A percentile compares a stretch with the other conserved stretches of the same genome.
phyloP scores from a whole-genome alignment of 441 rosid genomes.

The Gossypium trilobum region DNA sequence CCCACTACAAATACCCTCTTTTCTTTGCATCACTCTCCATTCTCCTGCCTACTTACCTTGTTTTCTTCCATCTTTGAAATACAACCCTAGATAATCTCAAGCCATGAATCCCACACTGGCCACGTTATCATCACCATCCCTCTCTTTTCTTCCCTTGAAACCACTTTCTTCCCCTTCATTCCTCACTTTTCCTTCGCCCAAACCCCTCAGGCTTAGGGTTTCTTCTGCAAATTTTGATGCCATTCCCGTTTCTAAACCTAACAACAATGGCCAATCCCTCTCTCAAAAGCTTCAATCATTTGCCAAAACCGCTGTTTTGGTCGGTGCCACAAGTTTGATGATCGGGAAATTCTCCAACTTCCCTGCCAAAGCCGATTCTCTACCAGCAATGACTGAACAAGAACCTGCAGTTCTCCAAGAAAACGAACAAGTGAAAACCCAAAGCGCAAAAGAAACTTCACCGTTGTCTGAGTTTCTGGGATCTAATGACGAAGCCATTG shows the following conservation, averaged over 20 bases:
- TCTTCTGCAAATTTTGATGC: constrained; percentile 21
- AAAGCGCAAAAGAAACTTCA: constrained; percentile 19
- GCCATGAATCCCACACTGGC: constrained; percentile 39
- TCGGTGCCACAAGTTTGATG: constrained; percentile 39
- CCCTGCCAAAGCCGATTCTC: constrained; percentile 47
- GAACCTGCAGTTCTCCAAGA: constrained; percentile 12
- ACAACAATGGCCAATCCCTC: background rate
- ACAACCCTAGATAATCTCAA: background rate
- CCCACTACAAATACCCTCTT: background rate
- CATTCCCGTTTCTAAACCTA: constrained; percentile 3
- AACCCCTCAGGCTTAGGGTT: constrained; percentile 21
- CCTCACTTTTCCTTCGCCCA: constrained; percentile 15
- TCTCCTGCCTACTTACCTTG: background rate
- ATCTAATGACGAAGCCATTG: constrained; percentile 42
- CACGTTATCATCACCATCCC: constrained; percentile 13
- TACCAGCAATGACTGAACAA: constrained; percentile 30
- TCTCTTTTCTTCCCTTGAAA: constrained; percentile 28
- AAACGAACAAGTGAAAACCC: constrained; percentile 18
- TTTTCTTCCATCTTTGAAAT: background rate
- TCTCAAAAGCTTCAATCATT: constrained; percentile 31
- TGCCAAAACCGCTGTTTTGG: constrained; percentile 39
- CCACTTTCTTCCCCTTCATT: constrained; percentile 17
- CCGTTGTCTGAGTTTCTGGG: constrained; percentile 43
- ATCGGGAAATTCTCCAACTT: constrained; percentile 33
- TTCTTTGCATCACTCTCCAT: background rate